A percentile compares a stretch with the other conserved stretches of the same genome.
phyloP scores from a whole-genome alignment of 805 yeast species.

The Jamesozyma lodderae region DNA sequence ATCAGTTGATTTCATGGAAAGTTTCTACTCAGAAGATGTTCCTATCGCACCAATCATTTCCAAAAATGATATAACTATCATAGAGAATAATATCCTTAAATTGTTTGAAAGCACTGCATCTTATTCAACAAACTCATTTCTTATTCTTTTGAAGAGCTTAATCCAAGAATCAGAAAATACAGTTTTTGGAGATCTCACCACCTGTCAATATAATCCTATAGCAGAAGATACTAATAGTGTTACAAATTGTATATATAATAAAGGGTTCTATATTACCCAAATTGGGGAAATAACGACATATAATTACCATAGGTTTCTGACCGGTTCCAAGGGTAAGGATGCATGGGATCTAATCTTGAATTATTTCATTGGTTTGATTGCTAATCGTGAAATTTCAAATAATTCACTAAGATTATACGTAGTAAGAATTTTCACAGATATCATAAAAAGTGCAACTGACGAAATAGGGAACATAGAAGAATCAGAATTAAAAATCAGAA shows the following conservation, averaged over 20 bases:
- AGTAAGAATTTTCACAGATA: constrained; percentile 43
- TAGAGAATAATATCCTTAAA: constrained; percentile 50
- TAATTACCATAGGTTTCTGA: constrained; percentile 44
- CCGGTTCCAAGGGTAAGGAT: constrained; percentile 24
- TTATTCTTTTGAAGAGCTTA: constrained; percentile 39
- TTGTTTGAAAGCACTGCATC: constrained; percentile 53
- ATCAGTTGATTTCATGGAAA: constrained; percentile 32
- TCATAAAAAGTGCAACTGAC: constrained; percentile 32
- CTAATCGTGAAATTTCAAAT: constrained; percentile 33
- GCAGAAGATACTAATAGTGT: constrained; percentile 14
- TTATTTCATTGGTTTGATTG: constrained; percentile 39
- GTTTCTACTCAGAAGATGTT: constrained; percentile 30
- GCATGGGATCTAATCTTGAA: constrained; percentile 43
- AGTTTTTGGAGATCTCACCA: constrained; percentile 12
- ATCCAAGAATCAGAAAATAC: constrained; percentile 14
- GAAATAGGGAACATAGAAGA: constrained; percentile 21
- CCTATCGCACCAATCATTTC: constrained; percentile 37
- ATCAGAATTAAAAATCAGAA: constrained; percentile 8
- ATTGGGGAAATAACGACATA: constrained; percentile 44
- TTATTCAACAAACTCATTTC: constrained; percentile 44
- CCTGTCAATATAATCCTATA: constrained; percentile 15
- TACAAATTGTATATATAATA: constrained; percentile 43
- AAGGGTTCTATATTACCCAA: constrained; percentile 44
- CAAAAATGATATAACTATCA: constrained; percentile 39
- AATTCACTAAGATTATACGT: constrained; percentile 41